Percentiles rank a stretch among this genome's conserved stretches.
phyloP scores from a whole-genome alignment of 495 filamentous ascomycete genomes.

The Bacidia gigantensis region DNA sequence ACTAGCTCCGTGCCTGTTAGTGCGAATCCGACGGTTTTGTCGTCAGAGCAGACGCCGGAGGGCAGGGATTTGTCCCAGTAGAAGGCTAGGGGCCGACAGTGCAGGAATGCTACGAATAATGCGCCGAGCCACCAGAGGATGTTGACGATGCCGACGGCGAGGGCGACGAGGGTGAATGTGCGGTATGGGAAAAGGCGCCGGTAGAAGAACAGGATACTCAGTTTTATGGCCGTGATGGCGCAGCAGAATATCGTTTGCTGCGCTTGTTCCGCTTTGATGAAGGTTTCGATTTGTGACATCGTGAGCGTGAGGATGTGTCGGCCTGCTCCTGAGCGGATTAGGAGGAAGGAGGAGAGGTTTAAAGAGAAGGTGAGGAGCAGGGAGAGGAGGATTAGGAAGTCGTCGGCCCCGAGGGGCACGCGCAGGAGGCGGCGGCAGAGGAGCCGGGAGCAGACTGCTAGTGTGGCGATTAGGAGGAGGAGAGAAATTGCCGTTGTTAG shows the following conservation, averaged over 20 bases:
- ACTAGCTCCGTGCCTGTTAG: slow-evolving; percentile 18
- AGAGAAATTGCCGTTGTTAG: background rate
- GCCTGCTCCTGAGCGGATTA: background rate
- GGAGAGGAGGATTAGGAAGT: background rate
- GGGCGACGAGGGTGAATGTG: slow-evolving; percentile 20
- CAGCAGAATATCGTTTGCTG: slow-evolving; percentile 1
- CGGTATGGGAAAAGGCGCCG: slow-evolving; percentile 27
- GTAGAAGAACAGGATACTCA: slow-evolving; percentile 32
- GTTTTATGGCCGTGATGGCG: slow-evolving; percentile 13
- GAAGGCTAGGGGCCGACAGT: slow-evolving; percentile 38
- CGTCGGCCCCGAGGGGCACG: slow-evolving; percentile 4
- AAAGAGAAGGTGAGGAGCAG: background rate
- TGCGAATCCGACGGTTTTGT: slow-evolving; percentile 14
- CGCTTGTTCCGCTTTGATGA: slow-evolving; percentile 2
- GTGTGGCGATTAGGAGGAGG: background rate
- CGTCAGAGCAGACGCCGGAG: slow-evolving; percentile 35
- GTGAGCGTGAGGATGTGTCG: slow-evolving; percentile 1
- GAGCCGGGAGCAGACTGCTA: slow-evolving; percentile 4
- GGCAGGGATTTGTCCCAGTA: slow-evolving; percentile 38
- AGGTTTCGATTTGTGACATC: background rate
- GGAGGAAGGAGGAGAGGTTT: background rate
- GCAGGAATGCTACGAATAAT: slow-evolving; percentile 29
- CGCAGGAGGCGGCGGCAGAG: background rate
- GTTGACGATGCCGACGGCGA: slow-evolving; percentile 26
- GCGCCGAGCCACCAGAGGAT: slow-evolving; percentile 28